phyloP scores from a whole-genome alignment of 1,284 basidiomycete species.

The Fomes fomentarius region DNA sequence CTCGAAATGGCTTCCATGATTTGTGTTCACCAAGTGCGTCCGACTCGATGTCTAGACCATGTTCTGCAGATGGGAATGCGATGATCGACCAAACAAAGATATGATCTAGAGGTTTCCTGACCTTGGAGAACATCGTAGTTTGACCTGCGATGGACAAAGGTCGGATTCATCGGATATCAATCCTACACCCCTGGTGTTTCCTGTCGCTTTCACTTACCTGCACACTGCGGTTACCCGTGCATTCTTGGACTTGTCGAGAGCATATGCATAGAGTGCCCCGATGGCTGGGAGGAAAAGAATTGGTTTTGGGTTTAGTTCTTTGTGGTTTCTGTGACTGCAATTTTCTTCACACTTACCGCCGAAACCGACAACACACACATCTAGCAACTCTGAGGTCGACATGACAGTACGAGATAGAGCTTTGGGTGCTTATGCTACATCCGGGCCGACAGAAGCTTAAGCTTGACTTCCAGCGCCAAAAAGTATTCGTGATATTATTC shows the following conservation, averaged over 20 bases:
- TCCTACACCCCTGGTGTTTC: too few relatives aligned
- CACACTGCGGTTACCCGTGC: conserved; percentile 38
- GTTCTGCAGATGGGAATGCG: conserved; percentile 24
- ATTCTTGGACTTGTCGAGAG: conserved; percentile 30
- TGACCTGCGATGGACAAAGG: conserved; percentile 31
- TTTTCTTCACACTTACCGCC: conserved; percentile 22
- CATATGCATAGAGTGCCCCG: conserved; percentile 37
- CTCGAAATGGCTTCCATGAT: conserved; percentile 38
- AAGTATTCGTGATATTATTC: too few relatives aligned
- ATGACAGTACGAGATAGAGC: neutral
- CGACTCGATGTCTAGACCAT: conserved; percentile 37
- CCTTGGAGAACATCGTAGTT: conserved; percentile 35
- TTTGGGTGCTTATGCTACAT: too few relatives aligned
- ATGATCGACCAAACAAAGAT: neutral
- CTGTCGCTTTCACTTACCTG: conserved; percentile 32
- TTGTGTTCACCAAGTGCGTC: conserved; percentile 31
- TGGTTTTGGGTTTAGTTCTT: neutral
- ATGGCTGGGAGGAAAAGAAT: conserved; percentile 27
- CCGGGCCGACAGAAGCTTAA: neutral
- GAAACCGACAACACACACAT: conserved; percentile 28
- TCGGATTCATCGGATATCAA: too few relatives aligned
- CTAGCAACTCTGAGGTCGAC: conserved; percentile 1
- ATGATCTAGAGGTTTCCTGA: conserved; percentile 4
- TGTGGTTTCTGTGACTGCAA: neutral
- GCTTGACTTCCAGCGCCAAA: neutral